phyloP scores from a whole-genome alignment of 345 rosid species.

The Microcos paniculata region DNA sequence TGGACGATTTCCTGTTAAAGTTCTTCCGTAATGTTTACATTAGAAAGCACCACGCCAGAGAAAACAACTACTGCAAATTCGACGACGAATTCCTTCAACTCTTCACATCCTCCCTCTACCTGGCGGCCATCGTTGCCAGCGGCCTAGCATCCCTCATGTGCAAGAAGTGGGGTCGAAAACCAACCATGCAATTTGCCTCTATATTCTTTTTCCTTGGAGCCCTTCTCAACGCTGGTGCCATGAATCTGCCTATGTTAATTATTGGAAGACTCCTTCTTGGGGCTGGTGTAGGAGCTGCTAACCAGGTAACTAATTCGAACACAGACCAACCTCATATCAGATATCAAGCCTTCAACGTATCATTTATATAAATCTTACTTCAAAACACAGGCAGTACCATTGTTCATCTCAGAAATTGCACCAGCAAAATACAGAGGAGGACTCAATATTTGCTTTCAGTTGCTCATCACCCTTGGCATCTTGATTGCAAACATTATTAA shows the following conservation, averaged over 20 bases:
- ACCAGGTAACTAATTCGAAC: slow-evolving; percentile 41
- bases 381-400: slow-evolving; percentile 59
- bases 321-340: neutral
- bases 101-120: slow-evolving; percentile 77
- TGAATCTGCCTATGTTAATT: slow-evolving; percentile 51
- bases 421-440: slow-evolving; percentile 66
- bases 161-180: slow-evolving; percentile 51
- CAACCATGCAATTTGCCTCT: slow-evolving; percentile 53
- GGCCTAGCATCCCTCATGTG: slow-evolving; percentile 42
- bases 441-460: slow-evolving; percentile 61
- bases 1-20: slow-evolving; percentile 64
- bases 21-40: slow-evolving; percentile 65
- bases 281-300: slow-evolving; percentile 67
- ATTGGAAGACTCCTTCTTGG: slow-evolving; percentile 63
- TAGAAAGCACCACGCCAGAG: slow-evolving; percentile 57
- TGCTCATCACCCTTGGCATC: slow-evolving; percentile 72
- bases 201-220: slow-evolving; percentile 61
- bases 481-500: slow-evolving; percentile 51
- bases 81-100: slow-evolving; percentile 59
- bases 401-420: slow-evolving; percentile 80
- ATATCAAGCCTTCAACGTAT: neutral
- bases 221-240: slow-evolving; percentile 43
- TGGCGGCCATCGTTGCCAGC: slow-evolving; percentile 53
- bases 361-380: too few species aligned
- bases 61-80: slow-evolving; percentile 77